Percentiles rank a stretch among this genome's conserved stretches.
Evolutionary conservation across 1,284 basidiomycete species (phyloP).

Genomic region (Cutaneotrichosporon arboriforme): DNA sequence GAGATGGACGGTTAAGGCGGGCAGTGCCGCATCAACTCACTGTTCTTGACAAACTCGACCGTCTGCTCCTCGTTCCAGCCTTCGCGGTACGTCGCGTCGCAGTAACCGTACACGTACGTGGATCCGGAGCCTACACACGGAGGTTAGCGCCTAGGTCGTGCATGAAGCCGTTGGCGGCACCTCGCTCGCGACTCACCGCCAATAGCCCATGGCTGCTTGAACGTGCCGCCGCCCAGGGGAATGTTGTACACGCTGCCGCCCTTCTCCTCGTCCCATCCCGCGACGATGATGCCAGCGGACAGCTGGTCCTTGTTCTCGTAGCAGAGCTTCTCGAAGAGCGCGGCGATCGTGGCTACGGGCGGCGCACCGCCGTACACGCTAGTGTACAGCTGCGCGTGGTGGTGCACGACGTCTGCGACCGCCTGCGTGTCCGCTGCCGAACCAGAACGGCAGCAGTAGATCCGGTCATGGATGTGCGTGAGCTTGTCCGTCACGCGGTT

Average conservation of each 20-base stretch:
- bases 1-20: too few species aligned
- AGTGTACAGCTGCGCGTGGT: slow-evolving; percentile 76
- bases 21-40: slow-evolving; percentile 53
- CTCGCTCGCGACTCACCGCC: slow-evolving; percentile 74
- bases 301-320: slow-evolving; percentile 91
- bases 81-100: slow-evolving; percentile 94
- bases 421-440: slow-evolving; percentile 98
- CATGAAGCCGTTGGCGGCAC: not conserved
- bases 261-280: slow-evolving; percentile 88
- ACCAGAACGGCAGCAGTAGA: slow-evolving; percentile 98
- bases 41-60: slow-evolving; percentile 91
- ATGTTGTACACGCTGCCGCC: slow-evolving; percentile 98
- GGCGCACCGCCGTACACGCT: slow-evolving; percentile 61
- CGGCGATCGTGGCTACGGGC: slow-evolving; percentile 74
- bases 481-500: slow-evolving; percentile 99
- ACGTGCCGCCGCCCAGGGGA: slow-evolving; percentile 85
- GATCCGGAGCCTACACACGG: slow-evolving; percentile 97
- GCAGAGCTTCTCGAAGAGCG: slow-evolving; percentile 80
- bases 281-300: slow-evolving; percentile 94
- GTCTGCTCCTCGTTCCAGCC: slow-evolving; percentile 91
- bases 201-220: slow-evolving; percentile 94
- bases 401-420: slow-evolving; percentile 87
- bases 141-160: too few species aligned
- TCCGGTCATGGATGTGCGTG: slow-evolving; percentile 92
- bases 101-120: slow-evolving; percentile 98